Conservation (phyloP, 768 basidiomycete species). For the Artomyces pyxidatus region DNA sequence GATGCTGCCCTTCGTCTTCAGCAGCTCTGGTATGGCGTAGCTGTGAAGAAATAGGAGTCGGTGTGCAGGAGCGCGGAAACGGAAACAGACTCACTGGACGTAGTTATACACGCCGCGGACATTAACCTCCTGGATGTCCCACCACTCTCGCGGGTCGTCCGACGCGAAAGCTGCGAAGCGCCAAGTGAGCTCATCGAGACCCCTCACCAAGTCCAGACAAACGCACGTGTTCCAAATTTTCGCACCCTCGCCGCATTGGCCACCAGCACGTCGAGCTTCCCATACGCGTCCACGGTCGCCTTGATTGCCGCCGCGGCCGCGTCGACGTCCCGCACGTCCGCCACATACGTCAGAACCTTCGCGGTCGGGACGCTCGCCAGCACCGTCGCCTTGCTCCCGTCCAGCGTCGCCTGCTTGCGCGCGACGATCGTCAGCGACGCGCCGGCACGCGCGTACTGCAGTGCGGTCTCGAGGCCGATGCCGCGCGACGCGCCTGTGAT, state of each 20-base stretch:
- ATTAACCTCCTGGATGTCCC: conserved; percentile 18
- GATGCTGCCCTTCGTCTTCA: background rate
- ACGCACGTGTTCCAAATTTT: background rate
- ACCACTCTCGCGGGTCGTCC: conserved; percentile 18
- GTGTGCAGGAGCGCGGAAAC: too few species aligned
- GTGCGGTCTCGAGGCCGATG: conserved; percentile 11
- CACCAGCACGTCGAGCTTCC: conserved; percentile 16
- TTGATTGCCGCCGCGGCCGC: conserved; percentile 3
- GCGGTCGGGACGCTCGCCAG: background rate
- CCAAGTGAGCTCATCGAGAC: too few species aligned
- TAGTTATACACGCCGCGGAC: conserved; percentile 18
- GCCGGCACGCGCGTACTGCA: conserved; percentile 11
- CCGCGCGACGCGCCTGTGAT: conserved; percentile 12
- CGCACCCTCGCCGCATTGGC: conserved; percentile 6
- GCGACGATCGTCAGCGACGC: conserved; percentile 11
- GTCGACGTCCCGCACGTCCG: conserved; percentile 11
- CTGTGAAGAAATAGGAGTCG: too few species aligned
- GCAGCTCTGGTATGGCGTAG: background rate
- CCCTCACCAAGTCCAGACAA: too few species aligned
- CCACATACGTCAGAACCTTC: conserved; percentile 1
- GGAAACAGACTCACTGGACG: conserved; percentile 9
- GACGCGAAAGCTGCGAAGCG: conserved; percentile 14
- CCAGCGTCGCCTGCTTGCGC: conserved; percentile 7
- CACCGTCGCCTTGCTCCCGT: conserved; percentile 10
- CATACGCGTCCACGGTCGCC: conserved; percentile 14